phyloP scores from a whole-genome alignment of 1,284 basidiomycete genomes.

The Boletus austroedulis region DNA sequence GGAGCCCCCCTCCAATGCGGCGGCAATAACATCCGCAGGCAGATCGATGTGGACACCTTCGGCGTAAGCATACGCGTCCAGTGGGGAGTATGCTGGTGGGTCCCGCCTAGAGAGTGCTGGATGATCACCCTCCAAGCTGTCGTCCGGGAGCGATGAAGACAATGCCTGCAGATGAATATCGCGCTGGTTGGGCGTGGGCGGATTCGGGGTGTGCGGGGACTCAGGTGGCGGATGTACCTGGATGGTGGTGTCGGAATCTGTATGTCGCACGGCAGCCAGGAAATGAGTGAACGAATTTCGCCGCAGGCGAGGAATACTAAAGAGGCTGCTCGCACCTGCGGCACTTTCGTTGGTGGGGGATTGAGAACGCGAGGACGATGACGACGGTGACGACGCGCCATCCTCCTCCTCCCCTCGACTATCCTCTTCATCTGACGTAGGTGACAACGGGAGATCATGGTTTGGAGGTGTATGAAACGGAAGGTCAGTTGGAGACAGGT shows the following conservation, averaged over 20 bases:
- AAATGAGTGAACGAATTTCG: constrained; percentile 59
- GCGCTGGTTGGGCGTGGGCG: constrained; percentile 71
- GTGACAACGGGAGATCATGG: constrained; percentile 49
- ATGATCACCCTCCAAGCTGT: constrained; percentile 18
- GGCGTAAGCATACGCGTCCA: constrained; percentile 74
- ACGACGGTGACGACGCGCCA: constrained; percentile 33
- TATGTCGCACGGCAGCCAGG: constrained; percentile 50
- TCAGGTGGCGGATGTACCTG: constrained; percentile 74
- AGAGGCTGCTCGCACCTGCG: constrained; percentile 76
- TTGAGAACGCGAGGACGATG: constrained; percentile 47
- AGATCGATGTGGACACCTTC: constrained; percentile 81
- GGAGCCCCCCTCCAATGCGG: constrained; percentile 66
- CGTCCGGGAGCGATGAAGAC: constrained; percentile 35
- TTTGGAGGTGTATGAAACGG: constrained; percentile 56
- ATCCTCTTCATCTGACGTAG: constrained; percentile 29
- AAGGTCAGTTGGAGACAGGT: constrained; percentile 64
- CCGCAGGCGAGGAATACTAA: constrained; percentile 65
- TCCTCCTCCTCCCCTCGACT: constrained; percentile 26
- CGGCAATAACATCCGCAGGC: constrained; percentile 78
- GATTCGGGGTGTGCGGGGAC: constrained; percentile 68
- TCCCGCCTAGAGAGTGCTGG: constrained; percentile 48
- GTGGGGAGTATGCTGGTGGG: constrained; percentile 78
- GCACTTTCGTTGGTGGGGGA: constrained; percentile 49
- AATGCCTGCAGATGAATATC: constrained; percentile 76
- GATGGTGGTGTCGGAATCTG: constrained; percentile 62